phyloP scores from a whole-genome alignment of 2,329 filamentous ascomycete species.

The Rhytidhysteron rufulum region DNA sequence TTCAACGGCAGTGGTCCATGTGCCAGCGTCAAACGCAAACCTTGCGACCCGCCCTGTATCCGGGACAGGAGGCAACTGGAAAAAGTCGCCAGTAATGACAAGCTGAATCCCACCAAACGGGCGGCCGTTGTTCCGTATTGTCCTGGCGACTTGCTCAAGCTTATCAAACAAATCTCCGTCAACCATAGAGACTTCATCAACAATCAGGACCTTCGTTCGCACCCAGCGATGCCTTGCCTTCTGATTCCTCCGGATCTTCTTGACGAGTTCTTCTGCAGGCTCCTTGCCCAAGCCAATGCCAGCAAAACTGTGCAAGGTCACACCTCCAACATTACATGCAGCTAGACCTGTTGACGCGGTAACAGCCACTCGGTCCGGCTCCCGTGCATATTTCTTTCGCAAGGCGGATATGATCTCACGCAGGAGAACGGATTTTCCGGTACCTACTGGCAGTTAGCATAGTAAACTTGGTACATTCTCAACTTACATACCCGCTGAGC shows the following conservation, averaged over 20 bases:
- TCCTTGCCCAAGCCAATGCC: slow-evolving; percentile 96
- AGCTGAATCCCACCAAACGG: slow-evolving; percentile 96
- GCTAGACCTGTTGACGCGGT: slow-evolving; percentile 95
- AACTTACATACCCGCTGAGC: slow-evolving; percentile 65
- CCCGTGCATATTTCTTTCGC: slow-evolving; percentile 68
- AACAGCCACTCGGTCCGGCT: slow-evolving; percentile 82
- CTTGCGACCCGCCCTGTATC: slow-evolving; percentile 70
- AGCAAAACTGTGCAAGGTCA: slow-evolving; percentile 92
- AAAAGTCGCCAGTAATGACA: slow-evolving; percentile 95
- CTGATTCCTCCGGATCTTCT: slow-evolving; percentile 83
- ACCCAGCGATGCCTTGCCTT: slow-evolving; percentile 90
- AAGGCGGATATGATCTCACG: slow-evolving; percentile 82
- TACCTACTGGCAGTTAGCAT: slow-evolving; percentile 45
- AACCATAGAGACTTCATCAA: slow-evolving; percentile 98
- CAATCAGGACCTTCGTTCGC: slow-evolving; percentile 77
- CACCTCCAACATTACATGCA: slow-evolving; percentile 93
- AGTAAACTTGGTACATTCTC: slow-evolving; percentile 1
- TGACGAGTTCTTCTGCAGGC: slow-evolving; percentile 71
- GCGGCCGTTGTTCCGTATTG: slow-evolving; percentile 81
- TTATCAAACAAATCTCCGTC: slow-evolving; percentile 97
- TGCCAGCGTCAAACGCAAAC: slow-evolving; percentile 89
- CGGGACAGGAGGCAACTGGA: slow-evolving; percentile 91
- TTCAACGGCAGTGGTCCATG: slow-evolving; percentile 89
- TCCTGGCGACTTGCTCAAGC: slow-evolving; percentile 79
- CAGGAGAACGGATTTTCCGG: slow-evolving; percentile 95